A percentile compares a stretch with the other conserved stretches of the same genome.
phyloP scores from a whole-genome alignment of 2,329 filamentous ascomycete species.

The Neocatenulostroma microsporum region DNA sequence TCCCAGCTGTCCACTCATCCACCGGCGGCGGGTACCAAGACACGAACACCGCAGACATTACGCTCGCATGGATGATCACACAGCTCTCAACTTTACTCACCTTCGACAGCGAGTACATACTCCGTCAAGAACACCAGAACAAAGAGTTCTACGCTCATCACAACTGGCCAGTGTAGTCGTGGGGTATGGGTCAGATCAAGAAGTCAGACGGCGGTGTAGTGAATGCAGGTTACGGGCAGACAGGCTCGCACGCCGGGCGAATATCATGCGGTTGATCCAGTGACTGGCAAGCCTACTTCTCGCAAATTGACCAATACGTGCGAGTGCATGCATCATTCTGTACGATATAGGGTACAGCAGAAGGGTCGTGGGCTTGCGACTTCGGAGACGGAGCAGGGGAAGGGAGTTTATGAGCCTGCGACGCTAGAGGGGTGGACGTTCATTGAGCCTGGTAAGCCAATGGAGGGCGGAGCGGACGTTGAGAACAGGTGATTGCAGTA shows the following conservation, averaged over 20 bases:
- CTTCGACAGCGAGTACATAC: constrained; percentile 35
- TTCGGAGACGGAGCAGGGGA: constrained; percentile 6
- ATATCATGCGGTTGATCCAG: constrained; percentile 36
- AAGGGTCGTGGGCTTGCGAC: constrained; percentile 33
- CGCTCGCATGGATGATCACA: constrained; percentile 49
- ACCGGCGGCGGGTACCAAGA: constrained; percentile 35
- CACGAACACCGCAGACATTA: constrained; percentile 40
- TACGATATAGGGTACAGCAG: constrained; percentile 35
- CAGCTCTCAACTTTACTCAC: constrained; percentile 38
- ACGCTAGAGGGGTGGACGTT: constrained; percentile 11
- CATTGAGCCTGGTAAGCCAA: constrained; percentile 6
- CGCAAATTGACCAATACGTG: constrained; percentile 37
- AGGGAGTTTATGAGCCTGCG: constrained; percentile 8
- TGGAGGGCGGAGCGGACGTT: too few species aligned
- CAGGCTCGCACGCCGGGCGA: constrained; percentile 37
- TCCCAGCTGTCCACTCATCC: constrained; percentile 36
- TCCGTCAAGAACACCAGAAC: constrained; percentile 36
- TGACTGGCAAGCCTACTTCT: constrained; percentile 30
- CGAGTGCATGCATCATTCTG: constrained; percentile 44
- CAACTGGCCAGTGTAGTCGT: constrained; percentile 24
- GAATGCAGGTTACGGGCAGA: constrained; percentile 37
- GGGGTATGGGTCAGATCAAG: constrained; percentile 36
- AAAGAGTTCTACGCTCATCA: constrained; percentile 34
- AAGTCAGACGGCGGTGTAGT: constrained; percentile 34
- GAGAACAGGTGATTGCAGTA: too few species aligned